Base-by-base conservation (phyloP, 768 basidiomycete genomes). In the Mycena rebaudengoi region DNA sequence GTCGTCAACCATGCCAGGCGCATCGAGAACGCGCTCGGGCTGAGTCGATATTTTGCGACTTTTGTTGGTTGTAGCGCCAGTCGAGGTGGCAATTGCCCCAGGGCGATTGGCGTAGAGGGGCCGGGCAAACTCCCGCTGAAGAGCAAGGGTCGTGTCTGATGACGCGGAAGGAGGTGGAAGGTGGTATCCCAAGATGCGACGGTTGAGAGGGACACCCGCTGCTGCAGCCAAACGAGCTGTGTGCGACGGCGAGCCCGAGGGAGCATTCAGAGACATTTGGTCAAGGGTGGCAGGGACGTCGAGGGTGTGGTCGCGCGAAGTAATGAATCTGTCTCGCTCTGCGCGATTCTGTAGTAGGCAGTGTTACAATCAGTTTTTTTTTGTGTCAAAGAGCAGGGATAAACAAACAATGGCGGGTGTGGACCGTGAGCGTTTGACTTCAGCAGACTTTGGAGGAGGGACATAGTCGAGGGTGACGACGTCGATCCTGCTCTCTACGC, bases 1-100 rank as follows among this genome's bases (percentile, higher is more conserved):
- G 76, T 99, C 98, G 68, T 99, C 95, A 11, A 89, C 84, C 84
- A 93, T 90, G 7, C 94, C 94, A 1, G 96, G 96, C 0, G 97
- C 97, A 69, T 99, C 98, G 11, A 99, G 84, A 8, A 98, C 95
- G n/a, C 95, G 87, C 69, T 97, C 93, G 0, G 97, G 94, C 23
- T 89, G 87, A 0, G 92, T 92, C 0, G 95, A 86, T 55, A 98
- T 94, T 68, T 91, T 90, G 20, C 97, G 85, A 6, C 90, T 83
- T 73, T 93, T 94, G 67, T 87, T 85, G 0, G 88, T 89, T 0
- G 82, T 78, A 2, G 86, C 80, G 2, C 89, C 86, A 4, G 86
- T 89, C 5, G 91, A 90, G 1, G 87, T 82, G 1, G 88, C 80
- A 23, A 92, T 74, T 1, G 87, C 80, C 0, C 89, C 87, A 0